Conservation (phyloP, 1,139 yeast species). For the Suhomyces bolitotheri region DNA sequence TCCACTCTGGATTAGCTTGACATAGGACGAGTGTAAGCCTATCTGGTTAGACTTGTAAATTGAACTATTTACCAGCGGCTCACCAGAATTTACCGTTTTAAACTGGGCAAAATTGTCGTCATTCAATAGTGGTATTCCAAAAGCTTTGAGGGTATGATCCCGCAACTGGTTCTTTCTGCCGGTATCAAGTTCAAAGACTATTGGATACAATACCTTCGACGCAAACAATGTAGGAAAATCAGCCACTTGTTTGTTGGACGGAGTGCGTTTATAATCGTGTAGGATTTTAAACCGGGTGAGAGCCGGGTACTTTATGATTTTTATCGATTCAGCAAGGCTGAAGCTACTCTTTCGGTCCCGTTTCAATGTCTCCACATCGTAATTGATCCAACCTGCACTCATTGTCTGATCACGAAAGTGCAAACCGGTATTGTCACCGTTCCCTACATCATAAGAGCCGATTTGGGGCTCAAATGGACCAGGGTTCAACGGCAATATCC, state of each 20-base stretch:
- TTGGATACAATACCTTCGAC: slow-evolving; percentile 18
- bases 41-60: slow-evolving; percentile 24
- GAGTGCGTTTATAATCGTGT: slow-evolving; percentile 11
- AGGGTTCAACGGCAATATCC: slow-evolving; percentile 17
- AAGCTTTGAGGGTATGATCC: slow-evolving; percentile 25
- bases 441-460: neutral
- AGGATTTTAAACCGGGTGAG: slow-evolving; percentile 20
- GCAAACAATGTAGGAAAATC: slow-evolving; percentile 18
- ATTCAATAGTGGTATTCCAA: slow-evolving; percentile 23
- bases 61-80: slow-evolving; percentile 17
- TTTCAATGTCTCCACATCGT: slow-evolving; percentile 17
- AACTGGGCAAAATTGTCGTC: slow-evolving; percentile 26
- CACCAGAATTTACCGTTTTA: slow-evolving; percentile 10
- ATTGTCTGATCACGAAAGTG: neutral
- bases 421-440: neutral
- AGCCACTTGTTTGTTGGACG: slow-evolving; percentile 7
- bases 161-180: slow-evolving; percentile 31
- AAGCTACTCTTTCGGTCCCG: slow-evolving; percentile 7
- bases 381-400: slow-evolving; percentile 16
- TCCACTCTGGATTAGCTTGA: slow-evolving; percentile 12
- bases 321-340: neutral
- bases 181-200: slow-evolving; percentile 23
- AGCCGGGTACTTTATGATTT: slow-evolving; percentile 12
- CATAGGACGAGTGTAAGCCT: slow-evolving; percentile 26
- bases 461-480: slow-evolving; percentile 7